Percentiles rank a stretch among this genome's conserved stretches.
phyloP scores from a whole-genome alignment of 169 alveolate species.

The Plasmodium berghei region DNA sequence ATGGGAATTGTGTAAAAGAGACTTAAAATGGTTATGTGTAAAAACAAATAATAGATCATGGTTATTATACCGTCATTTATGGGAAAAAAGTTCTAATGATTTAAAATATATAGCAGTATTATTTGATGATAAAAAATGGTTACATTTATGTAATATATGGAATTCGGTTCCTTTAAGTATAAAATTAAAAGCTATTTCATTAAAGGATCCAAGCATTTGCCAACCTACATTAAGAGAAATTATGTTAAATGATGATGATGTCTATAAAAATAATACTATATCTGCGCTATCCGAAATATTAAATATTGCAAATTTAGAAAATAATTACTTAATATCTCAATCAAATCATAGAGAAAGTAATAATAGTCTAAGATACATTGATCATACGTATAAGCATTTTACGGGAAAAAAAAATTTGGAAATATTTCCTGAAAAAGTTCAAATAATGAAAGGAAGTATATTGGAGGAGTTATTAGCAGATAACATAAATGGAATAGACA shows the following conservation, averaged over 20 bases:
- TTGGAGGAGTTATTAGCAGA: too few species aligned
- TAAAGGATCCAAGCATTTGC: slow-evolving; percentile 39
- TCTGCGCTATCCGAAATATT: neutral
- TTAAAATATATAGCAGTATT: slow-evolving; percentile 61
- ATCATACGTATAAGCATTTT: neutral
- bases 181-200: slow-evolving; percentile 63
- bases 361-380: neutral
- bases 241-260: slow-evolving; percentile 27
- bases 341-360: slow-evolving; percentile 1
- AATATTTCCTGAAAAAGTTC: neutral
- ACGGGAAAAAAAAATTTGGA: neutral
- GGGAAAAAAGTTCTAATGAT: slow-evolving; percentile 74
- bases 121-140: slow-evolving; percentile 65
- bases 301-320: slow-evolving; percentile 3
- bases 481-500: too few species aligned
- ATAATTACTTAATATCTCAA: slow-evolving; percentile 7
- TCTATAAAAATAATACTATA: slow-evolving; percentile 13
- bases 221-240: slow-evolving; percentile 59
- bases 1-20: slow-evolving; percentile 68
- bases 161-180: slow-evolving; percentile 45
- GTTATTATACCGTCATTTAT: slow-evolving; percentile 49
- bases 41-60: slow-evolving; percentile 71
- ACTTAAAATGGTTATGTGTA: slow-evolving; percentile 70
- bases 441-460: neutral
- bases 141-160: slow-evolving; percentile 63